These are phyloP conservation scores for Chenopodium formosanum DNA, from an alignment of 148 eudicot species.

Conservation along the genomic window DNA sequence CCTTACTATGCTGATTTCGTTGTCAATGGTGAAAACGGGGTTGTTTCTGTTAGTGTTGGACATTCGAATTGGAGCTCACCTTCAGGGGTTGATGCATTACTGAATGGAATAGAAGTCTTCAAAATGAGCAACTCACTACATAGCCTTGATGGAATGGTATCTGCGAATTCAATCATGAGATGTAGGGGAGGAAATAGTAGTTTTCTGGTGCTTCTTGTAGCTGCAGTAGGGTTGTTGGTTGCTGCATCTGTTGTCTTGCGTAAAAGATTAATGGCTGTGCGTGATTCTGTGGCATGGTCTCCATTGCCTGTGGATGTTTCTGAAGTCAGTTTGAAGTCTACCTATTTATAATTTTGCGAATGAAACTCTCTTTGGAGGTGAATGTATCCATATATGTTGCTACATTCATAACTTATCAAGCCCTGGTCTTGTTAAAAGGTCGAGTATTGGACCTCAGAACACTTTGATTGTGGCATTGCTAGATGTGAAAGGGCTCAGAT, in stretches of 20 bases:
- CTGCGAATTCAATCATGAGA: conserved; percentile 36
- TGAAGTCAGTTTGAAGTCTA: conserved; percentile 39
- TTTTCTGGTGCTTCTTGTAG: conserved; percentile 44
- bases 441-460: background rate
- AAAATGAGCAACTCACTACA: conserved; percentile 65
- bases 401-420: conserved; percentile 8
- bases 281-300: conserved; percentile 53
- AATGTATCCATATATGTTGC: conserved; percentile 5
- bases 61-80: conserved; percentile 58
- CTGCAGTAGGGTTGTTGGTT: conserved; percentile 55
- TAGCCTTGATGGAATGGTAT: conserved; percentile 69
- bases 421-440: background rate
- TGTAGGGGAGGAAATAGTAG: conserved; percentile 35
- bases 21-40: conserved; percentile 44
- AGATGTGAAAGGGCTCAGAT: conserved; percentile 10
- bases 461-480: background rate
- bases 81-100: conserved; percentile 55
- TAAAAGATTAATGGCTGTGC: conserved; percentile 39
- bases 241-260: conserved; percentile 58
- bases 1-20: conserved; percentile 85
- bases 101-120: conserved; percentile 82
- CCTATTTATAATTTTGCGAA: conserved; percentile 4
- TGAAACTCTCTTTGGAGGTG: background rate
- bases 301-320: conserved; percentile 56
- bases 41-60: conserved; percentile 54